Conservation (phyloP, 257 asterid species). For the Asclepias syriaca region DNA sequence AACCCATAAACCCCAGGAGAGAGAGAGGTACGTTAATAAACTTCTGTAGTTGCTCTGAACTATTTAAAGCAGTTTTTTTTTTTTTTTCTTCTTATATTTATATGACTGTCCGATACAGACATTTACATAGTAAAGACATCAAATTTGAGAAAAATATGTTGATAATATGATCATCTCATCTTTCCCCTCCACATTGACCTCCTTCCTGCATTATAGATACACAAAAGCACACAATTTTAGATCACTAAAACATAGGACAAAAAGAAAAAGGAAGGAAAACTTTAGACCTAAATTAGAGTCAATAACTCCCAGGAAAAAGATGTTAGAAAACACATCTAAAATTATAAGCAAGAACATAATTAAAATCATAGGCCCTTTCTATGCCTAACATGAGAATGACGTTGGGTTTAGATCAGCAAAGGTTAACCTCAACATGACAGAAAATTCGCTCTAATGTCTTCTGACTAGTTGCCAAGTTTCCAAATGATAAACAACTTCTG, state of each 20-base stretch:
- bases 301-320: background rate
- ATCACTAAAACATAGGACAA: background rate
- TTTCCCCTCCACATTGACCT: slow-evolving; percentile 39
- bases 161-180: slow-evolving; percentile 46
- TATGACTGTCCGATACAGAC: background rate
- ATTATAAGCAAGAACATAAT: background rate
- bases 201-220: slow-evolving; percentile 60
- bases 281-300: background rate
- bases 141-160: slow-evolving; percentile 48
- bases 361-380: background rate
- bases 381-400: background rate
- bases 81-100: too few relatives aligned
- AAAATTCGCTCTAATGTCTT: background rate
- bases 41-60: too few relatives aligned
- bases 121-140: slow-evolving; percentile 20
- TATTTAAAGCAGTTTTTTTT: too few relatives aligned
- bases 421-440: background rate
- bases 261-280: background rate
- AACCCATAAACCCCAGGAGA: too few relatives aligned
- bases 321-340: too few relatives aligned
- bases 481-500: background rate
- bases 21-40: too few relatives aligned
- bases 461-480: background rate
- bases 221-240: background rate
- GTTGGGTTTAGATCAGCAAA: background rate